These are phyloP conservation scores for Nigrospora sphaerica DNA, from an alignment of 2,329 filamentous ascomycete genomes.

Conservation along the genomic window DNA sequence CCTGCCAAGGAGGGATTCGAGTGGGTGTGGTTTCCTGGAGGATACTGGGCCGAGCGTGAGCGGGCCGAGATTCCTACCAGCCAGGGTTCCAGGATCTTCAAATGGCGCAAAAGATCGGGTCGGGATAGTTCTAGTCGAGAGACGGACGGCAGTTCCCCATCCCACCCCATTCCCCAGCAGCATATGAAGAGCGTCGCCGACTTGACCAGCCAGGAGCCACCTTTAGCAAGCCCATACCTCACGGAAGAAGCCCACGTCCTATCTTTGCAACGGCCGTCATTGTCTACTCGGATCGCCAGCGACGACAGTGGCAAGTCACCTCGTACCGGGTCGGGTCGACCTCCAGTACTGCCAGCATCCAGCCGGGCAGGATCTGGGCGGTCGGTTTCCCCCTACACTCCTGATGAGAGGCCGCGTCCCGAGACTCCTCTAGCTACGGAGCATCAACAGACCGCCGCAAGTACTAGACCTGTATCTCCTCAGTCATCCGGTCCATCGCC, in stretches of 20 bases:
- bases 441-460: too few relatives aligned
- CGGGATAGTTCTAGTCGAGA: conserved; percentile 15
- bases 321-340: too few relatives aligned
- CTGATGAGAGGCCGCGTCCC: too few relatives aligned
- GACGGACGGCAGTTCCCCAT: conserved; percentile 3
- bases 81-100: conserved; percentile 27
- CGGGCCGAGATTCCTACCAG: conserved; percentile 15
- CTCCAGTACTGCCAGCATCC: too few relatives aligned
- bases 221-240: conserved; percentile 26
- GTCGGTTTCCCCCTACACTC: too few relatives aligned
- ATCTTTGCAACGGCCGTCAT: conserved; percentile 31
- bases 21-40: conserved; percentile 58
- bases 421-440: too few relatives aligned
- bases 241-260: conserved; percentile 41
- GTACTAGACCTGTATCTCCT: too few relatives aligned
- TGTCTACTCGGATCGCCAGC: too few relatives aligned
- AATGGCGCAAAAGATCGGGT: conserved; percentile 29
- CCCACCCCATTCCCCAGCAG: conserved; percentile 2
- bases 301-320: too few relatives aligned
- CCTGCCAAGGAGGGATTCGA: conserved; percentile 47
- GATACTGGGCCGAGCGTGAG: conserved; percentile 57
- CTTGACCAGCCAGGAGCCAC: not conserved
- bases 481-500: too few relatives aligned
- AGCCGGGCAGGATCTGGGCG: too few relatives aligned
- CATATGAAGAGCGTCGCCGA: conserved; percentile 6